Conservation (phyloP, 306 rosid genomes). For the Lablab purpureus region DNA sequence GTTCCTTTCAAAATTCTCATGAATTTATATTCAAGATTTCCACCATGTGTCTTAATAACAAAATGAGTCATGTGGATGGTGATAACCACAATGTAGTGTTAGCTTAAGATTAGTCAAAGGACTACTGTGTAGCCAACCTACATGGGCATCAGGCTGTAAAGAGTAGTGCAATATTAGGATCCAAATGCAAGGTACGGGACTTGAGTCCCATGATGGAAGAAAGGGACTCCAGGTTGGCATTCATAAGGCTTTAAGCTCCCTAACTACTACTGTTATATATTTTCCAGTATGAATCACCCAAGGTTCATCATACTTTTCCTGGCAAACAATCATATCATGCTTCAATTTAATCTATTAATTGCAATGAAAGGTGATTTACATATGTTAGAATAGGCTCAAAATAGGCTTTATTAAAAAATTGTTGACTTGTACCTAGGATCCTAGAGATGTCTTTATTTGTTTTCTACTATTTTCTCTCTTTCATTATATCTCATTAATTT, state of each 20-base stretch:
- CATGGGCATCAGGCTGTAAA: not conserved
- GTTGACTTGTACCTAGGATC: too few species aligned
- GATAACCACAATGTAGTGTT: not conserved
- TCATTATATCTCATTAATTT: too few species aligned
- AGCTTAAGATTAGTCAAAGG: not conserved
- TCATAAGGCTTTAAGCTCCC: not conserved
- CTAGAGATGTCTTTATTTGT: too few species aligned
- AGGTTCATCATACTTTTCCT: constrained; percentile 16
- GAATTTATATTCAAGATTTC: not conserved
- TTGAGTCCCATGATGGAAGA: not conserved
- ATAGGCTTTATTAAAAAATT: too few species aligned
- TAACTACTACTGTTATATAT: not conserved
- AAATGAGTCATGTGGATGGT: not conserved
- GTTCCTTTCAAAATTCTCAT: not conserved
- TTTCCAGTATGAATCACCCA: not conserved
- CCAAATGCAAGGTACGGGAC: not conserved
- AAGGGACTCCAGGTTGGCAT: not conserved
- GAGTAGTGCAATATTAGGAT: not conserved
- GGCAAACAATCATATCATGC: constrained; percentile 3
- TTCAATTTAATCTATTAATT: constrained; percentile 29
- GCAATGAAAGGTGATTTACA: constrained; percentile 38
- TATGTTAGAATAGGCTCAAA: too few species aligned
- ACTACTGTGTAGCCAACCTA: not conserved
- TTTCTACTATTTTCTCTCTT: too few species aligned
- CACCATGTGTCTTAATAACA: not conserved